phyloP scores from a whole-genome alignment of 2,329 filamentous ascomycete genomes.

The Cercospora sesami region DNA sequence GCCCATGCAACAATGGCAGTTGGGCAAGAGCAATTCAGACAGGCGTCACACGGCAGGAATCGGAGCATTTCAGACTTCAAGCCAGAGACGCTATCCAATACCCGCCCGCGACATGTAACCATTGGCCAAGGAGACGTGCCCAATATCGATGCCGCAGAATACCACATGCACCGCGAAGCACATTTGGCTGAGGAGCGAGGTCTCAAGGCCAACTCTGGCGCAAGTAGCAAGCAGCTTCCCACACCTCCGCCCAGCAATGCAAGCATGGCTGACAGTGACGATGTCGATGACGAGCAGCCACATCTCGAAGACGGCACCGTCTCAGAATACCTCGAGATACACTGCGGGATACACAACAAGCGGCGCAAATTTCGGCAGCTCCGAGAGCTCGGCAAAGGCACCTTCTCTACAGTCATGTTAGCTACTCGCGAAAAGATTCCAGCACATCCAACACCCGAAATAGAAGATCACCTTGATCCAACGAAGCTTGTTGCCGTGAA shows the following conservation, averaged over 20 bases:
- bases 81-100: slow-evolving; percentile 67
- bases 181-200: slow-evolving; percentile 79
- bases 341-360: slow-evolving; percentile 63
- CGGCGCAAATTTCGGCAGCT: slow-evolving; percentile 80
- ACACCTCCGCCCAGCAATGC: slow-evolving; percentile 79
- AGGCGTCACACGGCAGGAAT: slow-evolving; percentile 59
- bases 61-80: slow-evolving; percentile 87
- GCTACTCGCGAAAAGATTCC: slow-evolving; percentile 72
- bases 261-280: slow-evolving; percentile 57
- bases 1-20: slow-evolving; percentile 29
- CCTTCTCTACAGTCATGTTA: slow-evolving; percentile 91
- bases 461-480: slow-evolving; percentile 58
- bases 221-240: slow-evolving; percentile 50
- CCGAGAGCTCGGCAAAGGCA: slow-evolving; percentile 82
- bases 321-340: slow-evolving; percentile 48
- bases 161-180: slow-evolving; percentile 70
- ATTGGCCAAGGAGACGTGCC: slow-evolving; percentile 59
- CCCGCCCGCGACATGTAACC: slow-evolving; percentile 69
- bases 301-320: slow-evolving; percentile 41
- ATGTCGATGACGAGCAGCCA: slow-evolving; percentile 45
- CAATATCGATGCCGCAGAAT: slow-evolving; percentile 52
- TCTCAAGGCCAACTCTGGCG: slow-evolving; percentile 52
- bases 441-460: slow-evolving; percentile 41
- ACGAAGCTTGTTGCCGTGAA: slow-evolving; percentile 90
- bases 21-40: slow-evolving; percentile 30